Evolutionary conservation across 108 stramenopile species (phyloP).

Genomic region (Epipyxis sp.): DNA sequence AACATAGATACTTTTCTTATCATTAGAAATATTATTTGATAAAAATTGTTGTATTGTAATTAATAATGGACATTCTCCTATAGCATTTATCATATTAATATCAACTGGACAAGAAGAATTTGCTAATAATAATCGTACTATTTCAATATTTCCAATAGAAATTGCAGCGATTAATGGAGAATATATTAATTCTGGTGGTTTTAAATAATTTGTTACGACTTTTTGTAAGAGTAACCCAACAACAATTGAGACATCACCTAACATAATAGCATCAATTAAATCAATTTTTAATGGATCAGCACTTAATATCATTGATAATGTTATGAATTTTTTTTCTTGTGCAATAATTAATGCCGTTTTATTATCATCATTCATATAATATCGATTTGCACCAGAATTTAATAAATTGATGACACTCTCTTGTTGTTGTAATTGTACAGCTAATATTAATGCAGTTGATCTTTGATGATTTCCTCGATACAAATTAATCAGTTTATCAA

Average conservation of each 20-base stretch:
- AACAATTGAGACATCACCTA: background rate
- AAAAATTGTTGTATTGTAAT: background rate
- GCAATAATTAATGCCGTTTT: background rate
- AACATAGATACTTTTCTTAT: too few species aligned
- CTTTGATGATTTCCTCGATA: slow-evolving; percentile 2
- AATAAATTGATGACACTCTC: background rate
- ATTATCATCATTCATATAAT: background rate
- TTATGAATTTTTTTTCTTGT: background rate
- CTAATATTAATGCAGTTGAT: background rate
- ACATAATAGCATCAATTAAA: background rate
- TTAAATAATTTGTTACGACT: background rate
- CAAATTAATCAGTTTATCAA: background rate
- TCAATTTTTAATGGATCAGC: background rate
- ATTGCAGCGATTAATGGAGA: background rate
- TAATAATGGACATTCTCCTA: background rate
- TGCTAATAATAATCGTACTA: background rate
- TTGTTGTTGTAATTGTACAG: background rate
- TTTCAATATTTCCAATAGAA: background rate
- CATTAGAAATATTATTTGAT: too few species aligned
- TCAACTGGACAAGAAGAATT: background rate
- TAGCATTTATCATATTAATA: background rate
- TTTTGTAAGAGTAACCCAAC: background rate
- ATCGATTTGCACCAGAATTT: background rate
- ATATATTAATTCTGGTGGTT: background rate
- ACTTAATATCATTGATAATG: background rate